Percentiles rank a stretch among this genome's conserved stretches.
Conservation (phyloP, 2,329 filamentous ascomycete species). For the Phoma sp. region DNA sequence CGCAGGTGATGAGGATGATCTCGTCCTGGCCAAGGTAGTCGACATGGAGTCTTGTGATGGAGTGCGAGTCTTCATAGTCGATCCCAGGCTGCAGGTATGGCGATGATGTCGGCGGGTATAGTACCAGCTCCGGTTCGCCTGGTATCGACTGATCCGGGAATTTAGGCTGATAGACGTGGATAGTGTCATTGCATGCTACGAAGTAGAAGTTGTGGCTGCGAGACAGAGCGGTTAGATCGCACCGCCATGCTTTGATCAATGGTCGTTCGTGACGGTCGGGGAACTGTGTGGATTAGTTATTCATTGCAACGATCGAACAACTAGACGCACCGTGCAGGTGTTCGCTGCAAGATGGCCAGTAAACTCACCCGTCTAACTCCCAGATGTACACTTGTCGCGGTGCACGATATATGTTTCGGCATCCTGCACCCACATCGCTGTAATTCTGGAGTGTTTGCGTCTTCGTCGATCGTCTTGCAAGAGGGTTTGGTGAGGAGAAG, state of each 20-base stretch:
- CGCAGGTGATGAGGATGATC: slow-evolving; percentile 58
- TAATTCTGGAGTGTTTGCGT: neutral
- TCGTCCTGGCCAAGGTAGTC: slow-evolving; percentile 55
- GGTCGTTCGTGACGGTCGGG: slow-evolving; percentile 19
- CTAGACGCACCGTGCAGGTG: too few species aligned
- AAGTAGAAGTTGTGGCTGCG: slow-evolving; percentile 57
- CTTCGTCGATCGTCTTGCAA: neutral
- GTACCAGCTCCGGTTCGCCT: slow-evolving; percentile 44
- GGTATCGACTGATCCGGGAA: slow-evolving; percentile 52
- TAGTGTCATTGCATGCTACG: slow-evolving; percentile 49
- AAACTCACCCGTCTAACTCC: slow-evolving; percentile 35
- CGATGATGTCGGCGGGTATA: slow-evolving; percentile 48
- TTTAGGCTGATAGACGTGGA: slow-evolving; percentile 53
- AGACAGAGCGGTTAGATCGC: slow-evolving; percentile 56
- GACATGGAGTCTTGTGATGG: slow-evolving; percentile 54
- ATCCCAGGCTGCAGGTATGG: slow-evolving; percentile 35
- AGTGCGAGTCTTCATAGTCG: slow-evolving; percentile 49
- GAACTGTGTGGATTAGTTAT: slow-evolving; percentile 17
- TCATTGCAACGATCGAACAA: neutral
- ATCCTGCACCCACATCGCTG: slow-evolving; percentile 15
- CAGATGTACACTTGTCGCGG: slow-evolving; percentile 31
- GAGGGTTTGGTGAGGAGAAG: slow-evolving; percentile 3
- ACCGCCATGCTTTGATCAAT: slow-evolving; percentile 47
- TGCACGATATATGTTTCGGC: slow-evolving; percentile 30
- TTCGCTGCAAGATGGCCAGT: neutral